Evolutionary conservation across 305 asterid species (phyloP), one percentile per base, ranked within the genome.

Genomic region (Euphrasia arctica): DNA sequence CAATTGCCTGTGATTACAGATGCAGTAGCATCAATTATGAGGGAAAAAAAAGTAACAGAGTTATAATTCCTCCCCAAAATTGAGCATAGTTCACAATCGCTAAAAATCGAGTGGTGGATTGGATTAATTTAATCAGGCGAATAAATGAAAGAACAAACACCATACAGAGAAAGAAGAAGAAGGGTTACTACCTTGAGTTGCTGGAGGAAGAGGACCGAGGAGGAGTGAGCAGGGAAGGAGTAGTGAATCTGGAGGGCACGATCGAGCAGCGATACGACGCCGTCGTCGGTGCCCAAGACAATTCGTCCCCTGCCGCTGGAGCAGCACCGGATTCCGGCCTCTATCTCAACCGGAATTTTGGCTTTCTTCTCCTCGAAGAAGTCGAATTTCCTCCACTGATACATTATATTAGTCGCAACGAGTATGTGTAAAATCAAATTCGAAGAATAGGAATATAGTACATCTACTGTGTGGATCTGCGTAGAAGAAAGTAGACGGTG

Each of bases 371-470:
- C 95, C 77, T 93, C 97, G 71, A 93, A 93, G 74, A 93, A 90
- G 8, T 90, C 96, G 78, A 93, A 93, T 83, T 90, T 93, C 69
- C 96, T 83, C 99, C 96, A 90, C 56, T 90, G 99, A 76, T 90
- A 93, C 99, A 93, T 90, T 58, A 32, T 69, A 36, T 29, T 57
- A 5, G 6, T 32, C 36, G 36, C 29, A 54, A 58, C 34, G 11
- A 22, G 12, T 67, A 36, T 31, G 57, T 29, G 52, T 52, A 22
- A 42, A 58, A 64, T 75, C 42, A 0, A 68, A 59, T 68, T 50
- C 22, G 39, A 32, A 65, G 28, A 34, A 55, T 12, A 52, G 18
- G 18, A n/a, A 56, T 49, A 48, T 25, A 15, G 5, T 56, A 42
- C 68, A 49, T 42, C 56, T 10, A 54, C 55, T 60, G 31, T 9